Percentiles rank a stretch among this genome's conserved stretches.
Evolutionary conservation across 768 basidiomycete genomes (phyloP).

Genomic region (Cystobasidium ongulense): DNA sequence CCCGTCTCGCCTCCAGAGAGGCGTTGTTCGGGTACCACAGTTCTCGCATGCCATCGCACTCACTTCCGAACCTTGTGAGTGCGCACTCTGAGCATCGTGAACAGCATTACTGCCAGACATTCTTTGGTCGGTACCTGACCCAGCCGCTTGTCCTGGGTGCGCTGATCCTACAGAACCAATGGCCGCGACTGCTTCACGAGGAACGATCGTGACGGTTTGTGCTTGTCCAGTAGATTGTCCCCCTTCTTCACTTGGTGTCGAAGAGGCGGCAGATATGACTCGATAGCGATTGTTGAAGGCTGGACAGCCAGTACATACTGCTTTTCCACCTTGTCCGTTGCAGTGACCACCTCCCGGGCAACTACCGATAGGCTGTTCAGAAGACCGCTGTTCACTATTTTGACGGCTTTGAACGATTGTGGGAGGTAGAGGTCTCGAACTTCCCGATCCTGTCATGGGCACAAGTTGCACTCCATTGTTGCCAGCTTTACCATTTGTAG

Average conservation of each 20-base stretch:
- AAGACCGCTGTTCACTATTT: neutral
- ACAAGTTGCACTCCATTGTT: neutral
- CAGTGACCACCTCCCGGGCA: slow-evolving; percentile 97
- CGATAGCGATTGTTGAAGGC: slow-evolving; percentile 80
- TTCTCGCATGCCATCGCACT: slow-evolving; percentile 42
- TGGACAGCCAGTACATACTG: slow-evolving; percentile 88
- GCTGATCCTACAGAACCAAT: neutral
- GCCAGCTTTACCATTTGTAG: neutral
- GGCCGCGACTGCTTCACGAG: neutral
- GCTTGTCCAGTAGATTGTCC: slow-evolving; percentile 23
- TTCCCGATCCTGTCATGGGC: neutral
- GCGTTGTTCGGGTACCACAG: slow-evolving; percentile 46
- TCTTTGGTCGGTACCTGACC: neutral
- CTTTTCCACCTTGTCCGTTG: slow-evolving; percentile 91
- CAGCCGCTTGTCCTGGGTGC: neutral
- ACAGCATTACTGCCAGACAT: neutral
- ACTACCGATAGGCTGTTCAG: slow-evolving; percentile 49
- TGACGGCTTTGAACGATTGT: neutral
- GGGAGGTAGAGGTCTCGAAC: neutral
- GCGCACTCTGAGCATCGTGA: neutral
- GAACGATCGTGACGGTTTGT: neutral
- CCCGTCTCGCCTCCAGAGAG: slow-evolving; percentile 50
- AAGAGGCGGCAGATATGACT: slow-evolving; percentile 49
- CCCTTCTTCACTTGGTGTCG: slow-evolving; percentile 45
- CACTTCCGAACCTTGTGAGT: neutral